Evolutionary conservation across 306 rosid species (phyloP).

Genomic region (Prunus campanulata): DNA sequence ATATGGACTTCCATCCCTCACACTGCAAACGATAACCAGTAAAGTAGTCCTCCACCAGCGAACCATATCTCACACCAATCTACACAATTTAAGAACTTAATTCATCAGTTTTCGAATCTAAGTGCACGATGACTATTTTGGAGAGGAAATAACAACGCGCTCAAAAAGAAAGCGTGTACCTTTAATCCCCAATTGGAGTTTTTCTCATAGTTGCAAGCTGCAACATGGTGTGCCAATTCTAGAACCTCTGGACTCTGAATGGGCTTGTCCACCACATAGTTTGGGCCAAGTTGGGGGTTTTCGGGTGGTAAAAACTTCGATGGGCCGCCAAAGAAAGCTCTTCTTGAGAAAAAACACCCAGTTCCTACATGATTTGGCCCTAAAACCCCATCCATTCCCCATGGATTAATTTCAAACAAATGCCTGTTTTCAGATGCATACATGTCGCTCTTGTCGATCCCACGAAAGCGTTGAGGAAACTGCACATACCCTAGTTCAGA

Average conservation of each 20-base stretch:
- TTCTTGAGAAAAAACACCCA: slow-evolving; percentile 35
- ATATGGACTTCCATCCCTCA: slow-evolving; percentile 37
- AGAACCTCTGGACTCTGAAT: slow-evolving; percentile 15
- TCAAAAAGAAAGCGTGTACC: slow-evolving; percentile 13
- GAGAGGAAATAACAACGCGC: neutral
- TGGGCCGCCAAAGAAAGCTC: slow-evolving; percentile 40
- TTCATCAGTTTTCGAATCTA: neutral
- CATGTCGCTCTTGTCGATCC: slow-evolving; percentile 30
- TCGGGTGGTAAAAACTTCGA: slow-evolving; percentile 9
- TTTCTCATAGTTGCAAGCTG: slow-evolving; percentile 31
- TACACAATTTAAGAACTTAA: neutral
- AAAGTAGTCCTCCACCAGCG: slow-evolving; percentile 35
- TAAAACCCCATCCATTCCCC: slow-evolving; percentile 35
- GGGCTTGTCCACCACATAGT: slow-evolving; percentile 16
- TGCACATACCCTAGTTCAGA: slow-evolving; percentile 25
- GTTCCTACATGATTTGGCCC: slow-evolving; percentile 36
- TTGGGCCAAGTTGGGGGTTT: slow-evolving; percentile 20
- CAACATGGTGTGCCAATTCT: slow-evolving; percentile 29
- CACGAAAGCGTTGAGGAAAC: slow-evolving; percentile 35
- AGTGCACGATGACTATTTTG: too few relatives aligned
- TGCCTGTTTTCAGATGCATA: slow-evolving; percentile 14
- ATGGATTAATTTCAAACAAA: neutral
- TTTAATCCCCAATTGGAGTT: slow-evolving; percentile 38
- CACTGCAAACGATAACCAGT: slow-evolving; percentile 24
- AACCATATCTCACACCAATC: slow-evolving; percentile 44